These are phyloP conservation scores for Ascochyta lentis DNA, from an alignment of 2,329 filamentous ascomycete genomes.

Conservation along the genomic window DNA sequence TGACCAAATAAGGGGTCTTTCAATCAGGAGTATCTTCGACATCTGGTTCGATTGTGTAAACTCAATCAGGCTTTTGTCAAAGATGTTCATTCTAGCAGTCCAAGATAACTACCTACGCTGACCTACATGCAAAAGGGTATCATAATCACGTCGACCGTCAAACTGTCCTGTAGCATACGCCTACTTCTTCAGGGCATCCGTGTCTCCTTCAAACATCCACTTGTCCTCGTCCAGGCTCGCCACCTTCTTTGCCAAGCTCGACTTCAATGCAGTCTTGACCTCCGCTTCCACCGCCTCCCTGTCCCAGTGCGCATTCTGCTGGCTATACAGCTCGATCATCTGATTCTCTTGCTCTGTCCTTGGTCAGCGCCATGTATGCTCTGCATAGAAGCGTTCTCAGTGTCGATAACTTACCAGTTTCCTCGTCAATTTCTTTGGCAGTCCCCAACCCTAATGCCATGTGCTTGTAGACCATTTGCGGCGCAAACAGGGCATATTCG, in stretches of 20 bases:
- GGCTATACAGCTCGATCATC: constrained; percentile 43
- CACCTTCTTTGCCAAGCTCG: constrained; percentile 75
- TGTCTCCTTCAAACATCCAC: constrained; percentile 86
- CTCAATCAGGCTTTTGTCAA: not conserved
- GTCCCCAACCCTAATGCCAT: constrained; percentile 25
- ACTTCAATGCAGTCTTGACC: constrained; percentile 59
- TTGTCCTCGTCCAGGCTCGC: constrained; percentile 78
- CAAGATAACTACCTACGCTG: not conserved
- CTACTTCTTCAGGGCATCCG: constrained; percentile 20
- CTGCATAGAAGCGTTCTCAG: not conserved
- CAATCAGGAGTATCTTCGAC: too few species aligned
- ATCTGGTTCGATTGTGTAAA: too few species aligned
- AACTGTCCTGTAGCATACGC: not conserved
- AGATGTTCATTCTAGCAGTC: not conserved
- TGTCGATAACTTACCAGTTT: constrained; percentile 30
- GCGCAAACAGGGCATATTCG: constrained; percentile 52
- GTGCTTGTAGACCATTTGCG: constrained; percentile 32
- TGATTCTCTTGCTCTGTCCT: constrained; percentile 42
- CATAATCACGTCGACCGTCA: not conserved
- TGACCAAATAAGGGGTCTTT: too few species aligned
- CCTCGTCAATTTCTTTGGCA: constrained; percentile 37
- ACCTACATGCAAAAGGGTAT: constrained; percentile 11
- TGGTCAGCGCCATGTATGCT: not conserved
- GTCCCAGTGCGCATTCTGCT: constrained; percentile 41
- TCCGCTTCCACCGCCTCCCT: constrained; percentile 41